These are phyloP conservation scores for Arachis hypogaea DNA, from an alignment of 306 rosid genomes.

Conservation along the genomic window DNA sequence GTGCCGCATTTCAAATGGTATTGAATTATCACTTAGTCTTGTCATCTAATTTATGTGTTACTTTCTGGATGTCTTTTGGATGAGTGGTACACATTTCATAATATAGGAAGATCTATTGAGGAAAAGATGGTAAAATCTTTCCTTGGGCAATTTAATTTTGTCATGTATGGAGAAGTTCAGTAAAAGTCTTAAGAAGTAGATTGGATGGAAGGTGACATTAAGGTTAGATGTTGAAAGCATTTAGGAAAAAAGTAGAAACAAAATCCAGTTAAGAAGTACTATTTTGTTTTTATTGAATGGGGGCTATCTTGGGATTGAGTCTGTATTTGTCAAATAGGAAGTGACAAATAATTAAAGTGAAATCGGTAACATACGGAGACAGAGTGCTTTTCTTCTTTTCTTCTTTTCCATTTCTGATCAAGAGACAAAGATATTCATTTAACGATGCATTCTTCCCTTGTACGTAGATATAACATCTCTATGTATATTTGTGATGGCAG, in stretches of 20 bases:
- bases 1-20: slow-evolving; percentile 97
- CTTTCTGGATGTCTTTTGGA: not conserved
- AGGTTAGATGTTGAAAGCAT: not conserved
- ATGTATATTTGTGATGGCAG: slow-evolving; percentile 46
- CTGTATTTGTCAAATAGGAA: not conserved
- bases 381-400: not conserved
- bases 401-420: slow-evolving; percentile 8
- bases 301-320: slow-evolving; percentile 9
- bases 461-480: slow-evolving; percentile 2
- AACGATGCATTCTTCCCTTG: slow-evolving; percentile 8
- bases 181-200: not conserved
- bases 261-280: not conserved
- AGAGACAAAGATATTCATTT: slow-evolving; percentile 16
- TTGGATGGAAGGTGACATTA: not conserved
- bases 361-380: slow-evolving; percentile 24
- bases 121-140: not conserved
- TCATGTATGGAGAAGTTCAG: not conserved
- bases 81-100: not conserved
- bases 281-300: not conserved
- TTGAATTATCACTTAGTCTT: slow-evolving; percentile 25
- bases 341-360: slow-evolving; percentile 2
- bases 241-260: not conserved
- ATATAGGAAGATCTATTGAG: not conserved
- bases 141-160: not conserved
- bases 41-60: slow-evolving; percentile 18